Evolutionary conservation across 805 yeast species (phyloP), one percentile per base, ranked within the genome.

Genomic region (Nakazawaea wyomingensis): DNA sequence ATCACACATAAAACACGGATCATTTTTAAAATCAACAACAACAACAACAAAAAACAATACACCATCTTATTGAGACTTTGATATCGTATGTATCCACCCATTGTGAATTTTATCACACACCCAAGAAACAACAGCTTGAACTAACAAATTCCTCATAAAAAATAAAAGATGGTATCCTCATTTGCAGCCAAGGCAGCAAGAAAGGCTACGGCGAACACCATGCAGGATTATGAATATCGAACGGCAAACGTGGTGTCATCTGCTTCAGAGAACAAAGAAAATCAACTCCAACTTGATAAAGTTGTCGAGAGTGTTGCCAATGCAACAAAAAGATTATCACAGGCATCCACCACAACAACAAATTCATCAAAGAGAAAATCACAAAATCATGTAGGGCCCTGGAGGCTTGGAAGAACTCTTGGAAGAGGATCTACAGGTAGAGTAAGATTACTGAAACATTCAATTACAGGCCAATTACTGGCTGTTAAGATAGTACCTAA

Each of bases 361-460:
- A 50, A 51, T 11, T 60, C 65, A 4, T 54, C 56, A 34, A 64
- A 64, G 48, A 46, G 66, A 13, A 62, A 61, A 42, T 60, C 64
- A 3, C 67, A 64, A 46, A 64, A 64, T 46, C 53, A 78, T 52
- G 81, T 93, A 35, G 99, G 99, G 2, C 97, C 99, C 2, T 93
- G 99, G 99, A 85, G 88, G 58, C 69, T 93, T 29, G 98, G 98
- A 22, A 76, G 91, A 51, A 93, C 99, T 2, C 68, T 93, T 40
- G 99, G 99, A 19, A 74, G 95, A 46, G 99, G 99, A n/a, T 85
- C 96, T 11, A 87, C 96, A 1, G 98, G 99, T 19, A 76, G 97
- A 48, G 99, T 93, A 14, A 71, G 96, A 47, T 71, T 93, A 44
- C 98, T 99, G 13, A 83, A 88, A 52, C 95, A 93, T 60, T 74